Evolutionary conservation across 495 filamentous ascomycete genomes (phyloP).

Genomic region (Neurospora sp.): DNA sequence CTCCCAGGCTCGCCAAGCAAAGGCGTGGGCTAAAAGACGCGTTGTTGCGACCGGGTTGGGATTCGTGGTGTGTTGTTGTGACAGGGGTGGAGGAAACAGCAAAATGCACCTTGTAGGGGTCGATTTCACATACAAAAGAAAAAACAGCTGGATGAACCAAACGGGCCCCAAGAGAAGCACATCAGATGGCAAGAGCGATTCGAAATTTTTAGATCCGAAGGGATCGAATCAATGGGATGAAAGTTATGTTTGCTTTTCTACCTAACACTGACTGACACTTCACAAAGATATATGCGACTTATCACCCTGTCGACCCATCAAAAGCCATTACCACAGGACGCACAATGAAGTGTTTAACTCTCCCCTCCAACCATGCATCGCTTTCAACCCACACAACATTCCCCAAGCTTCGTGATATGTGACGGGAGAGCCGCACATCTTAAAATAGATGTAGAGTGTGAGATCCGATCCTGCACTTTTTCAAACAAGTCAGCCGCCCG

Average conservation of each 20-base stretch:
- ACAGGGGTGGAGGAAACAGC: no score
- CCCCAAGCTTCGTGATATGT: not conserved
- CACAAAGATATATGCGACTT: not conserved
- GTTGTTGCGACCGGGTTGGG: no score
- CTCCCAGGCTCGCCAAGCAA: no score
- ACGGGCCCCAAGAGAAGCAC: no score
- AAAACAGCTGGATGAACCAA: no score
- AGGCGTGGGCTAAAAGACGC: no score
- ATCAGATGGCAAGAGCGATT: not conserved
- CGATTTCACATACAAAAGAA: no score
- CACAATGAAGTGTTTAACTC: not conserved
- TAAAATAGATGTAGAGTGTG: not conserved
- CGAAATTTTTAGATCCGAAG: not conserved
- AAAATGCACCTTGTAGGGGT: no score
- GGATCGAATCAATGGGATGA: not conserved
- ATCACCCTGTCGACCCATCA: not conserved
- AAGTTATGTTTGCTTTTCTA: not conserved
- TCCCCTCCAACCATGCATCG: not conserved
- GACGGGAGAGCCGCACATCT: not conserved
- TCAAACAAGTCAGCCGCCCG: not conserved
- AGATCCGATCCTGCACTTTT: not conserved
- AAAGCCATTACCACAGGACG: not conserved
- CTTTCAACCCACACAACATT: not conserved
- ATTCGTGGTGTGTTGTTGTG: not conserved
- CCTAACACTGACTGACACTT: not conserved